Evolutionary conservation across 805 yeast genomes (phyloP), one percentile per base, ranked within the genome.

Genomic region (Myxozyma neglecta): DNA sequence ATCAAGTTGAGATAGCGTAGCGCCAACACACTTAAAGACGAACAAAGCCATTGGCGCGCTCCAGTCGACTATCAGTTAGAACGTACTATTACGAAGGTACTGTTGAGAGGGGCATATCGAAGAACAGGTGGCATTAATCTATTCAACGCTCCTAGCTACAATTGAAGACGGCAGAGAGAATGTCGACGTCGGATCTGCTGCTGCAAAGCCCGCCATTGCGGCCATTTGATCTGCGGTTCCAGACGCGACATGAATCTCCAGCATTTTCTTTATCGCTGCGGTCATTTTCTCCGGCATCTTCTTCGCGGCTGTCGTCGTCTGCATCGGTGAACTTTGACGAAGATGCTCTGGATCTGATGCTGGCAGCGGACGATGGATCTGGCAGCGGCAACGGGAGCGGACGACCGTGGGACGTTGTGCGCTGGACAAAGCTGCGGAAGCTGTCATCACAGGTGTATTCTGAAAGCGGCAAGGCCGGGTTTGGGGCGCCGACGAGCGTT

Each of bases 401-500:
- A 32, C 40, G 62, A 44, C 69, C 68, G n/a, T 67, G 68, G 69
- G 70, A 68, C 39, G 64, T 69, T 1, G 65, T 70, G 24, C 72
- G 73, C 45, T 80, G 82, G 81, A 70, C 74, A 1, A 73, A 75
- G 59, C 78, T 85, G 47, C 74, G 77, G 35, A 72, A 71, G 39
- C 58, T 80, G 37, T 78, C 81, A 47, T 66, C 71, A 10, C 70
- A 70, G 24, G 53, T 80, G 1, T 77, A 73, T 62, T 72, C 79
- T 1, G 71, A 72, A 0, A 66, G 73, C 11, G 70, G 78, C 0
- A 53, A 70, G 37, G 54, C 71, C 2, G 72, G 73, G 8, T 79
- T 80, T 67, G 92, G 93, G 0, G 77, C 80, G 1, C 84, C 87
- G 0, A 75, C 82, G 0, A 71, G 78, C 32, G 68, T 84, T 13